These are phyloP conservation scores for Geum urbanum DNA, from an alignment of 306 rosid species.

Conservation along the genomic window DNA sequence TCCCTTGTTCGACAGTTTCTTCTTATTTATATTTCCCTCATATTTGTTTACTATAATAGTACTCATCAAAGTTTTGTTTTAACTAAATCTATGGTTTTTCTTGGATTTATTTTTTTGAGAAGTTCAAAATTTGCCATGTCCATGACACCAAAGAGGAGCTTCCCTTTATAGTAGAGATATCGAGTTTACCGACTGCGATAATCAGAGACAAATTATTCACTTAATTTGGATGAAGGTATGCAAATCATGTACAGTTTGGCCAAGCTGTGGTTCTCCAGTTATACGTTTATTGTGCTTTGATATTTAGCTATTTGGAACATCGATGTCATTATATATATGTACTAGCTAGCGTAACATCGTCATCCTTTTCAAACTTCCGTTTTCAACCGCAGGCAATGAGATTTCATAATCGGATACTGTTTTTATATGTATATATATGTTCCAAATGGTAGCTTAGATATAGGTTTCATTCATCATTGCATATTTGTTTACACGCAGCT, in stretches of 20 bases:
- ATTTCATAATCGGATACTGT: not conserved
- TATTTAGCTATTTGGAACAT: not conserved
- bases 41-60: too few species aligned
- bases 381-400: not conserved
- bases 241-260: conserved; percentile 6
- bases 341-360: not conserved
- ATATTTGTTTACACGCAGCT: too few species aligned
- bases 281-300: not conserved
- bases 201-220: not conserved
- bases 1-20: too few species aligned
- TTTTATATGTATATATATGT: not conserved
- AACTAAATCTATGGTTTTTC: too few species aligned
- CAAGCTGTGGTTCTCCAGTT: not conserved
- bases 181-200: too few species aligned
- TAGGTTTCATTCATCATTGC: not conserved
- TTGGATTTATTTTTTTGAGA: too few species aligned
- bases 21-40: too few species aligned
- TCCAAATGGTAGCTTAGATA: not conserved
- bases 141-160: too few species aligned
- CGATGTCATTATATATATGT: not conserved
- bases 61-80: too few species aligned
- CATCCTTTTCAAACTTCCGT: not conserved
- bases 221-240: not conserved
- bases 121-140: too few species aligned
- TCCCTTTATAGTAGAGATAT: too few species aligned